A percentile compares a stretch with the other conserved stretches of the same genome.
These are phyloP conservation scores for Wallacemonas collosoma DNA, from an alignment of 208 protist species.

Conservation along the genomic window DNA sequence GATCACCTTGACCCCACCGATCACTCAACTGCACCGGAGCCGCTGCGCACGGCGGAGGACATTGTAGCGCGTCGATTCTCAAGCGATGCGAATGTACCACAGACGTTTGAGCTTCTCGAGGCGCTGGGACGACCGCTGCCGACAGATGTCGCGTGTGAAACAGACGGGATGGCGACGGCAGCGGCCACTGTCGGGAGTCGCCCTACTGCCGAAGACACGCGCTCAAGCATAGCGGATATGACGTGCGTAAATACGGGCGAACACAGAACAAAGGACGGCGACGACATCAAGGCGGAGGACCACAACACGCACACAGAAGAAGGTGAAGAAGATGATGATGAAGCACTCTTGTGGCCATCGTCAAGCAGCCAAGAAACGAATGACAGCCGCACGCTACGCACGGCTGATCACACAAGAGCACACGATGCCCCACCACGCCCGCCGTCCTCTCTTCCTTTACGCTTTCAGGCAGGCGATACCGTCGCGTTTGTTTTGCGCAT, in stretches of 20 bases:
- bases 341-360: no score
- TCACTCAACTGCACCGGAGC: not conserved
- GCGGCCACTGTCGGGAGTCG: no score
- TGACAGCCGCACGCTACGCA: not conserved
- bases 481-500: slow-evolving; percentile 11
- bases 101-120: slow-evolving; percentile 22
- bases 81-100: slow-evolving; percentile 3
- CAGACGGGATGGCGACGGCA: no score
- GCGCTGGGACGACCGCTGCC: slow-evolving; percentile 6
- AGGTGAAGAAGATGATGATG: no score
- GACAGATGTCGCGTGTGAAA: not conserved
- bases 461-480: slow-evolving; percentile 4
- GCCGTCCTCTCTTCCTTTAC: not conserved
- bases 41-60: not conserved
- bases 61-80: not conserved
- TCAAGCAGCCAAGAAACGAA: not conserved
- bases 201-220: no score
- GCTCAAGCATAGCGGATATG: no score
- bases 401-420: no score
- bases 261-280: no score
- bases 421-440: no score
- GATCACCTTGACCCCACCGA: not conserved
- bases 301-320: no score
- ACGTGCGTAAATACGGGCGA: no score
- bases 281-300: no score